A percentile compares a stretch with the other conserved stretches of the same genome.
Evolutionary conservation across 495 filamentous ascomycete genomes (phyloP).

Genomic region (Thozetella sp.): DNA sequence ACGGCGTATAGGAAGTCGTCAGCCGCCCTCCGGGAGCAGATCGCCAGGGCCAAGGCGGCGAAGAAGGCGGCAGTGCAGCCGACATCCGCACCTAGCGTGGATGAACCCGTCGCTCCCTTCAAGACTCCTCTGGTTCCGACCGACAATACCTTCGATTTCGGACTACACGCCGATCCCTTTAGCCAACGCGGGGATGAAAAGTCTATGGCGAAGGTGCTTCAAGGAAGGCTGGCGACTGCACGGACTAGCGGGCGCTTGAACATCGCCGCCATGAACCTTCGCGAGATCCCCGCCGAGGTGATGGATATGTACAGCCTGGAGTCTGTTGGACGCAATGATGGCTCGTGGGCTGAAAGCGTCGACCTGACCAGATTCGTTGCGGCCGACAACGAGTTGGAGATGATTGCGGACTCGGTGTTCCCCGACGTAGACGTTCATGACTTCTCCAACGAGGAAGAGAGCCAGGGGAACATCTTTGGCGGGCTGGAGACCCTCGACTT

Average conservation of each 20-base stretch:
- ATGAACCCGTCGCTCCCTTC: slow-evolving; percentile 28
- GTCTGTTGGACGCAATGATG: slow-evolving; percentile 46
- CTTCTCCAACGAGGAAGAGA: slow-evolving; percentile 60
- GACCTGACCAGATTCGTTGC: slow-evolving; percentile 88
- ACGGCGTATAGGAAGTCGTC: slow-evolving; percentile 67
- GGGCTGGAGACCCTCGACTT: slow-evolving; percentile 83
- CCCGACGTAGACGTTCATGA: slow-evolving; percentile 67
- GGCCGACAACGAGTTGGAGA: slow-evolving; percentile 87
- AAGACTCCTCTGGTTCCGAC: slow-evolving; percentile 44
- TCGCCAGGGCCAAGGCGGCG: slow-evolving; percentile 92
- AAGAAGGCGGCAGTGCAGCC: slow-evolving; percentile 58
- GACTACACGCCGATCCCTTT: slow-evolving; percentile 62
- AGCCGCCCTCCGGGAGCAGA: slow-evolving; percentile 80
- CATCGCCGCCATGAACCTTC: slow-evolving; percentile 82
- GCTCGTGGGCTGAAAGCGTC: slow-evolving; percentile 90
- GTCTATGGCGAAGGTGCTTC: slow-evolving; percentile 63
- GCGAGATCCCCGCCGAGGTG: slow-evolving; percentile 79
- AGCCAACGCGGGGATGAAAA: slow-evolving; percentile 63
- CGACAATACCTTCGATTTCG: slow-evolving; percentile 58
- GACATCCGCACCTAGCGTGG: slow-evolving; percentile 24
- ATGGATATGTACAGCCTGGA: slow-evolving; percentile 87
- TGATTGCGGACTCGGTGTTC: slow-evolving; percentile 72
- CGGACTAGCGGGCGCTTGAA: slow-evolving; percentile 84
- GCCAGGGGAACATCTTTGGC: slow-evolving; percentile 75
- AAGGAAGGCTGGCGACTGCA: slow-evolving; percentile 74